These are phyloP conservation scores for Gossypium schwendimanii DNA, from an alignment of 441 rosid genomes.

Conservation along the genomic window DNA sequence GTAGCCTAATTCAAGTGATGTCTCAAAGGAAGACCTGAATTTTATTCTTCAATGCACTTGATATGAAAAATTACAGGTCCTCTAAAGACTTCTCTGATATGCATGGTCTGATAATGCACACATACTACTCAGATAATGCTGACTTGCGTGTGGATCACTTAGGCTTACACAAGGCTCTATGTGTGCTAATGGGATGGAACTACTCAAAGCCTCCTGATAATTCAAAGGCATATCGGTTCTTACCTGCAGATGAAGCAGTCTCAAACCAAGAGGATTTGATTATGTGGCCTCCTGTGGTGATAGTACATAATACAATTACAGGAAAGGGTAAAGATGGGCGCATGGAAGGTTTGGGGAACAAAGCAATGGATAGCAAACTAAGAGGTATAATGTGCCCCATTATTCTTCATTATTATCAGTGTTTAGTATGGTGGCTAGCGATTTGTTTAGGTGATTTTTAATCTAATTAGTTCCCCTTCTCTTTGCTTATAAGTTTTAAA, in stretches of 20 bases:
- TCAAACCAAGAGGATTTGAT: constrained; percentile 82
- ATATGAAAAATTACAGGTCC: constrained; percentile 76
- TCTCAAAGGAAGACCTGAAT: constrained; percentile 39
- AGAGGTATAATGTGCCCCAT: constrained; percentile 66
- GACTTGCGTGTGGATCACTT: constrained; percentile 81
- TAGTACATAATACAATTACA: constrained; percentile 84
- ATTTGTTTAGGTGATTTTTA: constrained; percentile 17
- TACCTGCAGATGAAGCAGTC: constrained; percentile 74
- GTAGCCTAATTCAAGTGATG: constrained; percentile 22
- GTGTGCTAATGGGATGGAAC: constrained; percentile 97
- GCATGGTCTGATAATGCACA: constrained; percentile 89
- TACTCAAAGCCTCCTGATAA: constrained; percentile 79
- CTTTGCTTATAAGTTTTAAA: constrained; percentile 6
- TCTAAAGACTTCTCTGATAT: constrained; percentile 80
- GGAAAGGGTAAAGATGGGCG: constrained; percentile 96
- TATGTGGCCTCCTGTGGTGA: constrained; percentile 92
- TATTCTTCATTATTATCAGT: constrained; percentile 20
- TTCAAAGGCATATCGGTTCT: constrained; percentile 70
- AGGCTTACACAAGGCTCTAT: constrained; percentile 95
- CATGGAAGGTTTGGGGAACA: constrained; percentile 96
- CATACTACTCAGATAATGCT: constrained; percentile 76
- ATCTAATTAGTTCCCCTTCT: neutral
- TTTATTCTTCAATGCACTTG: constrained; percentile 56
- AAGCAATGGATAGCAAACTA: constrained; percentile 81
- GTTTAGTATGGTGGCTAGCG: neutral